Evolutionary conservation across 352 stramenopile genomes (phyloP), one percentile per base, ranked within the genome.

Genomic region (Phytophthora ramorum): DNA sequence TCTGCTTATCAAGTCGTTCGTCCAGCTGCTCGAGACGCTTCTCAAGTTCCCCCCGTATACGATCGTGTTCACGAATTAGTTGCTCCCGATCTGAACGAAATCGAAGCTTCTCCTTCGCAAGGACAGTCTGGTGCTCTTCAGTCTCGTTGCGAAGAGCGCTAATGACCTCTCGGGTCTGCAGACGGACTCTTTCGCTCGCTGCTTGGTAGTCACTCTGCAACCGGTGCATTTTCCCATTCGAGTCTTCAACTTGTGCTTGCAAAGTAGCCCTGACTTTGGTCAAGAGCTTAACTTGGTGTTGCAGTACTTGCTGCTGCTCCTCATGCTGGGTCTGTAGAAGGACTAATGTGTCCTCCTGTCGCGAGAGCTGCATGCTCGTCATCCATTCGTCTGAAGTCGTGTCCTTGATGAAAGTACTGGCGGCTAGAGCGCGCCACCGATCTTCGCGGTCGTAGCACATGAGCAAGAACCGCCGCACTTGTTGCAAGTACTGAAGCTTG

Each of bases 321-420:
- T 81, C 69, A 48, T 92, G 81, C 52, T 89, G 73, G 12, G 69
- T 63, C 38, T 87, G 69, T 2, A 91, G 52, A n/a, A 83, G 26
- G 17, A 69, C 51, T 19, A 90, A 28, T 24, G 73, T 71, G 1
- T 82, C 55, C 16, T 90, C 83, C 17, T 91, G 83, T 1, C 84
- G 81, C 14, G 76, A 78, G 14, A 66, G 57, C 44, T 92, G 86
- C 66, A 76, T 75, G 7, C 43, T 57, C 1, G 81, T 90, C 75
- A 94, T 88, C 86, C 86, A 94, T 37, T 88, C 75, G 24, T 91
- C 73, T 1, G 83, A 92, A 0, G 74, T 73, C 19, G 58, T 76
- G 66, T 90, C 81, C 10, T 85, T 82, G n/a, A 90, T 69, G 12
- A 91, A 56, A 16, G 79, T 59, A 8, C 76, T 68, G 0, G 69